Evolutionary conservation across 2,329 filamentous ascomycete genomes (phyloP), one percentile per base, ranked within the genome.

Genomic region (Aureobasidium musti): DNA sequence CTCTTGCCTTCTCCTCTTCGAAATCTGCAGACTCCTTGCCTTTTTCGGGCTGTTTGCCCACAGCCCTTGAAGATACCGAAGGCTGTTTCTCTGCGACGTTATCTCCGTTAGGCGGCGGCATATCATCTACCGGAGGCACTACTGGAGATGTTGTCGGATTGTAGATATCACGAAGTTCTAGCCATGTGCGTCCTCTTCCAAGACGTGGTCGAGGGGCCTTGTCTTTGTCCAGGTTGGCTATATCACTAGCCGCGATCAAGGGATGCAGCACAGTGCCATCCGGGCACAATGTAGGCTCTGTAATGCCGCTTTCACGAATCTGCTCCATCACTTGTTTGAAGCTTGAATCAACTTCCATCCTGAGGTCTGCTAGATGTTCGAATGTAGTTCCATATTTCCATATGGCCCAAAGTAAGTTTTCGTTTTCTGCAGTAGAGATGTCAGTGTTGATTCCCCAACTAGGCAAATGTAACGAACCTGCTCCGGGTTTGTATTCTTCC

Each of bases 41-140:
- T 35, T 87, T 67, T 83, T 86, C 92, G 33, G 94, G 95, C 87
- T 96, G 92, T 78, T 99, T 99, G 8, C 95, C 95, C 59, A 95
- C 84, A 19, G 95, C 95, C 77, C 98, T 99, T 78, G 98, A 95
- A 23, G 94, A 97, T 91, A 98, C 97, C 26, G 89, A 86, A 43
- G 49, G 87, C 84, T 21, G 84, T 86, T 63, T 63, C 7, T 64
- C 61, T 19, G 28, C 17, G 1, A 26, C 26, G 30, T 30, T 59
- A 97, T 65, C 61, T 11, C 50, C 61, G 26, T 13, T 47, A 0
- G 26, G 50, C 19, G 50, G 37, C 30, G 50, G 28, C 39, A 26
- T 23, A 23, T 30, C 37, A 37, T 65, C 61, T 11, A 47, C 61
- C 10, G 39, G 49, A 76, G 35, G 98, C 84, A 0, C 90, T 85